phyloP scores from a whole-genome alignment of 2,329 filamentous ascomycete genomes.

The Ophiostoma piceae region DNA sequence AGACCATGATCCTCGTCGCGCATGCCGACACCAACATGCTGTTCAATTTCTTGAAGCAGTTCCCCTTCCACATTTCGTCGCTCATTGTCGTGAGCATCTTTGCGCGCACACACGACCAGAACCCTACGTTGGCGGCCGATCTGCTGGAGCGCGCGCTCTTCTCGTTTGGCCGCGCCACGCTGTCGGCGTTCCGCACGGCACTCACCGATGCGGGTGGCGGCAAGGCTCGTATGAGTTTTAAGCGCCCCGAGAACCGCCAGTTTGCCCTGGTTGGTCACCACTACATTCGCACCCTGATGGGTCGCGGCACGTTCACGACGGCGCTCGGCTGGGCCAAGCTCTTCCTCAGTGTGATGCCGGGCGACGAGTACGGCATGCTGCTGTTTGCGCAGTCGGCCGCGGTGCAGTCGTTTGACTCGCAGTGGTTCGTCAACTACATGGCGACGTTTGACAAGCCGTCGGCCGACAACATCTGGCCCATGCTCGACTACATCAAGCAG shows the following conservation, averaged over 20 bases:
- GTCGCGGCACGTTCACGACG: conserved; percentile 90
- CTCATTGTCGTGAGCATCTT: conserved; percentile 92
- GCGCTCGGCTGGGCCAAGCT: conserved; percentile 92
- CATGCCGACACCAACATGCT: conserved; percentile 62
- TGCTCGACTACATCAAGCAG: conserved; percentile 63
- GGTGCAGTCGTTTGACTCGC: conserved; percentile 69
- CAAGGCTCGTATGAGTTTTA: conserved; percentile 74
- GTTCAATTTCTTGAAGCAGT: neutral
- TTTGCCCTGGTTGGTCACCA: conserved; percentile 87
- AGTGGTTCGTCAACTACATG: conserved; percentile 69
- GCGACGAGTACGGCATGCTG: conserved; percentile 77
- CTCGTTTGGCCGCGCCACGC: conserved; percentile 81
- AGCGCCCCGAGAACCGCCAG: conserved; percentile 80
- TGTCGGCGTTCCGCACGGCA: conserved; percentile 73
- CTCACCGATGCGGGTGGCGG: conserved; percentile 59
- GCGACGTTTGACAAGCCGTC: conserved; percentile 35
- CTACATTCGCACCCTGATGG: conserved; percentile 77
- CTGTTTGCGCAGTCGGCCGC: conserved; percentile 80
- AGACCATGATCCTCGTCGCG: conserved; percentile 71
- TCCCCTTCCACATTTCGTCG: conserved; percentile 40
- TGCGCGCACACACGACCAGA: conserved; percentile 76
- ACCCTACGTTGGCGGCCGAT: conserved; percentile 79
- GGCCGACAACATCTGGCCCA: conserved; percentile 27
- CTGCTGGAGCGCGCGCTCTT: conserved; percentile 88
- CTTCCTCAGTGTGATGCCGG: conserved; percentile 66